Evolutionary conservation across 2,329 filamentous ascomycete genomes (phyloP).

Genomic region (Coniosporium tulheliwenetii): DNA sequence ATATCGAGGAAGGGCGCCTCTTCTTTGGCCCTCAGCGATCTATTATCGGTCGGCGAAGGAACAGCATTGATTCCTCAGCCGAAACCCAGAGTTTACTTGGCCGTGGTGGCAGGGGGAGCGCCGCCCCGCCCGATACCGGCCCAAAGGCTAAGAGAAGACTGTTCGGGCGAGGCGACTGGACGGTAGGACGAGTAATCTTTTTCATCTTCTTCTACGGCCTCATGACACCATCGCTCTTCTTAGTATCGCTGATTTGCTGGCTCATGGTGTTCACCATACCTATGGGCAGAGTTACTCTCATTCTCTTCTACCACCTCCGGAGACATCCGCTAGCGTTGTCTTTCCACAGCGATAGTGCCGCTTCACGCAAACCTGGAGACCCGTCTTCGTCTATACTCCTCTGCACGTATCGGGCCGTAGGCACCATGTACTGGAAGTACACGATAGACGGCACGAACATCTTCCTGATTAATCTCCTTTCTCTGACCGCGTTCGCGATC

Average conservation of each 20-base stretch:
- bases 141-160: slow-evolving; percentile 56
- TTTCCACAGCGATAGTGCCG: slow-evolving; percentile 74
- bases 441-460: slow-evolving; percentile 97
- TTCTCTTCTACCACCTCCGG: slow-evolving; percentile 80
- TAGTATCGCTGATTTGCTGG: slow-evolving; percentile 85
- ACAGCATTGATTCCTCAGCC: slow-evolving; percentile 75
- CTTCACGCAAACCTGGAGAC: slow-evolving; percentile 53
- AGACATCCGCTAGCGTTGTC: slow-evolving; percentile 84
- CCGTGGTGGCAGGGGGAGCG: slow-evolving; percentile 37
- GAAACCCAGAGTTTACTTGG: slow-evolving; percentile 86
- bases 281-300: slow-evolving; percentile 88
- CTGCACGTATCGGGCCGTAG: slow-evolving; percentile 93
- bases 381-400: slow-evolving; percentile 76
- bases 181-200: slow-evolving; percentile 83
- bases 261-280: slow-evolving; percentile 95
- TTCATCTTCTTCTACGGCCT: slow-evolving; percentile 93
- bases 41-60: slow-evolving; percentile 61
- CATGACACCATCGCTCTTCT: slow-evolving; percentile 69
- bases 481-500: slow-evolving; percentile 84
- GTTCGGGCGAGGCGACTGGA: slow-evolving; percentile 94
- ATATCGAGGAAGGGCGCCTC: slow-evolving; percentile 84
- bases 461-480: slow-evolving; percentile 94
- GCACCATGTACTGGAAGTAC: slow-evolving; percentile 97
- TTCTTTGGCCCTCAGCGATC: slow-evolving; percentile 88
- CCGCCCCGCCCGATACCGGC: slow-evolving; percentile 18